Evolutionary conservation across 768 basidiomycete species (phyloP), one percentile per base, ranked within the genome.

Genomic region (Trametes maxima): DNA sequence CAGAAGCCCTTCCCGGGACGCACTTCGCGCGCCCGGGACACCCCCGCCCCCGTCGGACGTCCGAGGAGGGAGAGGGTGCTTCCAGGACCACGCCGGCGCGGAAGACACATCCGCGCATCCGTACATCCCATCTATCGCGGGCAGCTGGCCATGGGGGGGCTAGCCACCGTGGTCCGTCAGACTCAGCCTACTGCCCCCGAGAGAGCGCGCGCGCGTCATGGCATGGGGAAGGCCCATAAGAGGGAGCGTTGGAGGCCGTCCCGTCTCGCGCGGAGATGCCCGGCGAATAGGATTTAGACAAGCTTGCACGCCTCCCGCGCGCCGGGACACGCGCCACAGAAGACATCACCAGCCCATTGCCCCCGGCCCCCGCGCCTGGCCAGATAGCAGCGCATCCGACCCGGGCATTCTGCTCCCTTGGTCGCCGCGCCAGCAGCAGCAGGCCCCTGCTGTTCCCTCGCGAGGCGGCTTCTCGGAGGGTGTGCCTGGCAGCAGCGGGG

Each of bases 231-330:
- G n/a, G 28, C 3, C 28, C 8, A 33, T 33, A 33, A 33, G 28
- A 33, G 28, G 28, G 28, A 33, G 28, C 28, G 8, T 33, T 33
- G n/a, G 21, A 24, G 16, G 12, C 21, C 17, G 16, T 19, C 44
- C 16, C 17, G 48, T 36, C 37, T 10, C 19, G 2, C 10, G 21
- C 51, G 51, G 51, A 52, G 36, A 52, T 52, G 51, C 10, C 51
- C 36, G 51, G 13, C 21, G 39, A 40, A 40, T 52, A 52, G 51
- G 21, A 52, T 52, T 52, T 52, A 52, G 51, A 52, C 51, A 52
- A 12, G 22, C 25, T 7, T 17, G 19, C 36, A 13, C 36, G 22
- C 51, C 36, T 52, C 51, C 51, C 51, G 51, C 36, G 24, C 51
- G 2, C 36, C 37, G 51, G 51, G 25, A 22, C 51, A 35, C 36